Evolutionary conservation across 441 rosid genomes (phyloP).

Genomic region (Euphorbia corollata): DNA sequence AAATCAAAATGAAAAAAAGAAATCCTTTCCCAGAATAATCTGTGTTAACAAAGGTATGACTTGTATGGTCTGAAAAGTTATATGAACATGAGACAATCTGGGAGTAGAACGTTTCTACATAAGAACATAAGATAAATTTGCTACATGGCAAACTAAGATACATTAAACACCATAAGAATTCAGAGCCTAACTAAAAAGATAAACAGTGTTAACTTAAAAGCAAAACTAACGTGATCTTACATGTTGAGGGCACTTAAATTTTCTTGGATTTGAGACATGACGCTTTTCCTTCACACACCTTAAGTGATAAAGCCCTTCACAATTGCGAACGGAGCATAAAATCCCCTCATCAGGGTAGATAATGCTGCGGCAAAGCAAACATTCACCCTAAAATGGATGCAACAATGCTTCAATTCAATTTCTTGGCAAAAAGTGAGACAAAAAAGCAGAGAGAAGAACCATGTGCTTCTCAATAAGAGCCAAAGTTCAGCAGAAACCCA

Average conservation of each 20-base stretch:
- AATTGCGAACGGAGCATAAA: constrained; percentile 54
- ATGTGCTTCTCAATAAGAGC: neutral
- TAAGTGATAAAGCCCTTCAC: constrained; percentile 57
- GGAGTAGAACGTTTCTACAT: neutral
- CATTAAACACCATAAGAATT: neutral
- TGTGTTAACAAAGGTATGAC: neutral
- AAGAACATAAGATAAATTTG: neutral
- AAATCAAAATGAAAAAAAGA: constrained; percentile 4
- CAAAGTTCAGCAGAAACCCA: neutral
- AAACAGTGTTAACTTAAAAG: constrained; percentile 6
- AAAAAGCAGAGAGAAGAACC: neutral
- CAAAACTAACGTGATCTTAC: constrained; percentile 34
- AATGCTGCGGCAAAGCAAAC: constrained; percentile 48
- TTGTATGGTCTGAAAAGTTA: neutral
- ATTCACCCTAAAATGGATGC: constrained; percentile 47
- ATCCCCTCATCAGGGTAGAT: constrained; percentile 60
- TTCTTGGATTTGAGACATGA: constrained; percentile 32
- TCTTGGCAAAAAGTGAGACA: neutral
- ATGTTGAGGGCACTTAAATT: constrained; percentile 88
- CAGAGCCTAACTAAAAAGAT: neutral
- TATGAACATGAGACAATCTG: neutral
- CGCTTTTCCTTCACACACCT: constrained; percentile 43
- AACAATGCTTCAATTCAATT: constrained; percentile 6
- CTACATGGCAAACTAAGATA: neutral
- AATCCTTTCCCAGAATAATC: neutral